Evolutionary conservation across 495 filamentous ascomycete species (phyloP).

Genomic region (Baudoinia panamericana): DNA sequence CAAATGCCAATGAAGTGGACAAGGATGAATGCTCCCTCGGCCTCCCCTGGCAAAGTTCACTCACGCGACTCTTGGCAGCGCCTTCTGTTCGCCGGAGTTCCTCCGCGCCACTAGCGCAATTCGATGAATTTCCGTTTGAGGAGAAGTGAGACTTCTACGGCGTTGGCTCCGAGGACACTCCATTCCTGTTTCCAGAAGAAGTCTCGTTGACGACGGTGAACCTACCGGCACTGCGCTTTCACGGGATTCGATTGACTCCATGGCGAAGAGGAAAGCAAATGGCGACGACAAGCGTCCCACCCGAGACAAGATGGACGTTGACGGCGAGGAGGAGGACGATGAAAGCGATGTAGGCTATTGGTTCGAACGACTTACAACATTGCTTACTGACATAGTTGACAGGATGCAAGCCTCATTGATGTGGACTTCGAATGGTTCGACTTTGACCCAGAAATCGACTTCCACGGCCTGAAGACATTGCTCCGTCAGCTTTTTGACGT

Average conservation of each 20-base stretch:
- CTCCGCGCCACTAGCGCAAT: conserved; percentile 1
- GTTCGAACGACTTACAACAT: too few species aligned
- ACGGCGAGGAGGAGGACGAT: conserved; percentile 20
- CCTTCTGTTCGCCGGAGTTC: too few species aligned
- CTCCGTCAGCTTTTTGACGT: conserved; percentile 88
- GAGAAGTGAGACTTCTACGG: too few species aligned
- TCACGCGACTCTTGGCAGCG: neutral
- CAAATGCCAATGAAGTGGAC: too few species aligned
- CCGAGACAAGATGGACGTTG: conserved; percentile 17
- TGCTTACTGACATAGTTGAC: conserved; percentile 4
- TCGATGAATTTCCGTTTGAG: too few species aligned
- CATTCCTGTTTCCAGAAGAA: too few species aligned
- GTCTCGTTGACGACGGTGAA: neutral
- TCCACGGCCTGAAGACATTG: conserved; percentile 85
- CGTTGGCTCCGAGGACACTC: too few species aligned
- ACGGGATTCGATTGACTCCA: neutral
- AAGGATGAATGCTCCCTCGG: too few species aligned
- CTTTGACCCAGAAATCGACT: conserved; percentile 77
- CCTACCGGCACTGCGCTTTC: neutral
- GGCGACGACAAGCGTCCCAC: conserved; percentile 6
- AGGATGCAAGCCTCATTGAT: conserved; percentile 84
- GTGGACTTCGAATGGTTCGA: conserved; percentile 99
- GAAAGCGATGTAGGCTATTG: neutral
- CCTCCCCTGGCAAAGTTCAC: conserved; percentile 1
- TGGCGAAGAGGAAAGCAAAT: conserved; percentile 17